Base-by-base conservation (phyloP, 2,329 filamentous ascomycete genomes). In the Pseudopyricularia javanii region DNA sequence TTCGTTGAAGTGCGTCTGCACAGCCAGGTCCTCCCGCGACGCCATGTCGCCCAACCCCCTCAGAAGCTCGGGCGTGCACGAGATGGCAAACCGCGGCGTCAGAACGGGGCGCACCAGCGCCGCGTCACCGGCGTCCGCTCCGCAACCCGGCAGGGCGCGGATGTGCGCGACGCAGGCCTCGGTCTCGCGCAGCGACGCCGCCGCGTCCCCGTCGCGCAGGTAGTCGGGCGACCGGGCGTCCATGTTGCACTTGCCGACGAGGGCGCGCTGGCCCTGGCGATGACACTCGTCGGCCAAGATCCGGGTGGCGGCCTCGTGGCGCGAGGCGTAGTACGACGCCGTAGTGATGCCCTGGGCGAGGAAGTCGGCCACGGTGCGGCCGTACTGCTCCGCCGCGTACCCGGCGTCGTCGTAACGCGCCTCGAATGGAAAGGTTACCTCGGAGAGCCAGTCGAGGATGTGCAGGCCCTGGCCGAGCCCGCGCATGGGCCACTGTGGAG, bases 1-100 rank as follows among this genome's bases (percentile, higher is more conserved):
- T 60, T 85, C 82, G 62, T 83, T 79, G 67, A 85, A 84, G 61
- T 85, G 82, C 3, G 81, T 85, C 64, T 86, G 82, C 32, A 86
- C 76, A 0, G 77, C 70, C 20, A 85, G 60, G 1, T 70, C 62
- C 53, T 83, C 69, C 9, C 68, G 57, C 3, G 59, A 57, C 0
- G 76, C 75, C 24, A 85, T 72, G 2, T 66, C 60, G 0, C 82
- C 82, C 1, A 86, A 67, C 0, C 79, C 78, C 0, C 59, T 53
- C 2, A 86, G 70, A 0, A 85, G 66, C 3, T 73, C 69, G 1
- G 71, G 63, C 1, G 74, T 74, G 60, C 82, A 85, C 7, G 75
- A 77, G 49, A 83, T 80, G 35, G 81, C 79, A 57, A 83, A 82
- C 2, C 81, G 70, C 14, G 79, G 79, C 0, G 79, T 82, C 8